phyloP scores from a whole-genome alignment of 2,329 filamentous ascomycete genomes.

The Pseudogymnoascus pannorum region DNA sequence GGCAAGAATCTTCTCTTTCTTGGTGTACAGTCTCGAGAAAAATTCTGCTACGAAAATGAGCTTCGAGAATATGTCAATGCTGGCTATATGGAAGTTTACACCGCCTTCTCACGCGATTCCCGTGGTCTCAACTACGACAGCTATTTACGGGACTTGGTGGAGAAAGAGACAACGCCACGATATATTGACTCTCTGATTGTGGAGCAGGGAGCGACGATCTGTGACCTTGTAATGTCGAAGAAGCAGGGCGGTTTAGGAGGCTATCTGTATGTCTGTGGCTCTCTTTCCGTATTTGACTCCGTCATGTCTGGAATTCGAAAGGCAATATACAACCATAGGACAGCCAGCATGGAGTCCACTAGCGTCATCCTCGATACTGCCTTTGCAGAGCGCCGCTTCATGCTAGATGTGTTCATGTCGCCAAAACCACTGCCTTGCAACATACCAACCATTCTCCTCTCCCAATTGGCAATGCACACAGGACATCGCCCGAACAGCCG shows the following conservation, averaged over 20 bases:
- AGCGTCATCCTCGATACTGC: slow-evolving; percentile 45
- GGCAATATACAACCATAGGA: slow-evolving; percentile 46
- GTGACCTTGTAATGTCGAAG: slow-evolving; percentile 50
- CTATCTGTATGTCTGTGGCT: slow-evolving; percentile 43
- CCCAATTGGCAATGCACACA: slow-evolving; percentile 42
- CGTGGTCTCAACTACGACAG: slow-evolving; percentile 41
- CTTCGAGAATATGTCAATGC: slow-evolving; percentile 39
- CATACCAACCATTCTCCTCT: slow-evolving; percentile 42
- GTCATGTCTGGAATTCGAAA: slow-evolving; percentile 50
- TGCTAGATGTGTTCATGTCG: slow-evolving; percentile 51
- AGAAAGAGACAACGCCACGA: slow-evolving; percentile 41
- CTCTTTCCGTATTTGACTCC: slow-evolving; percentile 43
- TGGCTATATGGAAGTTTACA: slow-evolving; percentile 44
- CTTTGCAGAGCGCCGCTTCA: slow-evolving; percentile 48
- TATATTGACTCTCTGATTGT: slow-evolving; percentile 47
- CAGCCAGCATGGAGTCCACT: slow-evolving; percentile 43
- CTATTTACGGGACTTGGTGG: slow-evolving; percentile 36
- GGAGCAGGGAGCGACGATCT: slow-evolving; percentile 43
- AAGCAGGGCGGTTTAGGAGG: slow-evolving; percentile 44
- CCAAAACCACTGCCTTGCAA: slow-evolving; percentile 45
- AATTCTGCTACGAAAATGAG: slow-evolving; percentile 44
- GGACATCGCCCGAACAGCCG: slow-evolving; percentile 40
- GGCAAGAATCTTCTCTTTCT: slow-evolving; percentile 44
- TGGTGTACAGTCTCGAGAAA: slow-evolving; percentile 45
- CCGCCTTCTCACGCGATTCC: slow-evolving; percentile 45